Evolutionary conservation across 2,329 filamentous ascomycete species (phyloP).

Genomic region (Fusarium beomiforme): DNA sequence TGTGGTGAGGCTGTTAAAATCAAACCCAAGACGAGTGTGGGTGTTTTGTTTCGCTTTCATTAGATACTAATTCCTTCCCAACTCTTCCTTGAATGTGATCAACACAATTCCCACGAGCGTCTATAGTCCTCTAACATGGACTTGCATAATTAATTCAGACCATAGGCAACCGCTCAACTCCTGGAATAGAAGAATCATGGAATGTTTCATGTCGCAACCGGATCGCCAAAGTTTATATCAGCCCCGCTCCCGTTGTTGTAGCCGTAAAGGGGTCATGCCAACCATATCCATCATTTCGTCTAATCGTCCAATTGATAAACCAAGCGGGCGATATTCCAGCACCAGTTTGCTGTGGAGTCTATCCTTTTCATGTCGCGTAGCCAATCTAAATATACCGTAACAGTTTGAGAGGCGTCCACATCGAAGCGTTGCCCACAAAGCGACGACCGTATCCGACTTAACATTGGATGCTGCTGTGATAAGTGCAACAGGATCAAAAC

Average conservation of each 20-base stretch:
- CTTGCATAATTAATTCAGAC: not conserved
- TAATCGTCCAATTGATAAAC: conserved; percentile 54
- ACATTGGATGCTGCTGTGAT: conserved; percentile 60
- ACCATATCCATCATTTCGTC: not conserved
- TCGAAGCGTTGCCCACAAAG: conserved; percentile 62
- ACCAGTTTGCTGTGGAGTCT: conserved; percentile 66
- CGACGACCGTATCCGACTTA: conserved; percentile 60
- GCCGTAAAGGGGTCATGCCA: not conserved
- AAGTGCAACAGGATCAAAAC: conserved; percentile 67
- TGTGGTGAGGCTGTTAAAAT: conserved; percentile 9
- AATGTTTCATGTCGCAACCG: conserved; percentile 7
- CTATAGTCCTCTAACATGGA: conserved; percentile 22
- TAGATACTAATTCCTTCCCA: conserved; percentile 22
- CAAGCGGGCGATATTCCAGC: conserved; percentile 61
- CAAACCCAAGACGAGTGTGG: conserved; percentile 11
- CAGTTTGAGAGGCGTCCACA: conserved; percentile 59
- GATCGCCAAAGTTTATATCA: not conserved
- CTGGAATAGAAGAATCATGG: conserved; percentile 1
- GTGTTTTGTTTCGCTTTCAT: conserved; percentile 16
- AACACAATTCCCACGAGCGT: conserved; percentile 32
- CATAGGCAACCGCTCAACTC: not conserved
- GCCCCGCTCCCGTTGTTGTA: not conserved
- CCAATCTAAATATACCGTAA: conserved; percentile 67
- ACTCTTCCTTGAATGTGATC: conserved; percentile 16
- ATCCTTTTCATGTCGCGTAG: conserved; percentile 64